Evolutionary conservation across 2,329 filamentous ascomycete species (phyloP).

Genomic region (Pseudogymnoascus sp.): DNA sequence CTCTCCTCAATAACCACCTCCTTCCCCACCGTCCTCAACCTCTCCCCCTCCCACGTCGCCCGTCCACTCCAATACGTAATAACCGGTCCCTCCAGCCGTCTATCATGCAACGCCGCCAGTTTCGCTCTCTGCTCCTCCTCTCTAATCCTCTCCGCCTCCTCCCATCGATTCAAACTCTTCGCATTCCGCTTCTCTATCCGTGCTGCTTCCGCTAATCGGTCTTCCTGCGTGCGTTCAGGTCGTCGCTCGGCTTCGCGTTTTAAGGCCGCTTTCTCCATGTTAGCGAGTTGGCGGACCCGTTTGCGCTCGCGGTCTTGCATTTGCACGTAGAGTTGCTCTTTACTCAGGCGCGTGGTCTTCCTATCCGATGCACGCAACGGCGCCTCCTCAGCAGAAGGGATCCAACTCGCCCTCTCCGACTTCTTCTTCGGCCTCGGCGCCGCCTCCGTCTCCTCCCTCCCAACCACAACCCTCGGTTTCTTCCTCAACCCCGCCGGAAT

Average conservation of each 20-base stretch:
- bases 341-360: conserved; percentile 52
- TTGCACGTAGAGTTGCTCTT: conserved; percentile 51
- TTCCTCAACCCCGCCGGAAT: conserved; percentile 64
- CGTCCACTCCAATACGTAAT: conserved; percentile 92
- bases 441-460: conserved; percentile 29
- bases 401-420: conserved; percentile 61
- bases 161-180: conserved; percentile 88
- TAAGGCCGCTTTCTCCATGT: conserved; percentile 52
- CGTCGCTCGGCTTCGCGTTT: conserved; percentile 62
- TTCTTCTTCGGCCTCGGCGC: conserved; percentile 52
- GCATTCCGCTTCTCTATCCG: conserved; percentile 77
- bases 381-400: conserved; percentile 53
- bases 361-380: conserved; percentile 54
- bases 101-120: conserved; percentile 78
- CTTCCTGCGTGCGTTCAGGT: conserved; percentile 79
- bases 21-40: conserved; percentile 61
- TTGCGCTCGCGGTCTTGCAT: conserved; percentile 65
- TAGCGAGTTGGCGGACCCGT: conserved; percentile 59
- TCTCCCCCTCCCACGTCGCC: conserved; percentile 69
- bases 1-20: conserved; percentile 53
- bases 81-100: conserved; percentile 79
- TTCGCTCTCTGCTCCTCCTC: conserved; percentile 75
- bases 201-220: conserved; percentile 74
- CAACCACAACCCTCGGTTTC: conserved; percentile 68
- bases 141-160: conserved; percentile 81